Evolutionary conservation across 371 early-diverging fungal genomes (phyloP).

Genomic region (Syncephalastrum contaminatum): DNA sequence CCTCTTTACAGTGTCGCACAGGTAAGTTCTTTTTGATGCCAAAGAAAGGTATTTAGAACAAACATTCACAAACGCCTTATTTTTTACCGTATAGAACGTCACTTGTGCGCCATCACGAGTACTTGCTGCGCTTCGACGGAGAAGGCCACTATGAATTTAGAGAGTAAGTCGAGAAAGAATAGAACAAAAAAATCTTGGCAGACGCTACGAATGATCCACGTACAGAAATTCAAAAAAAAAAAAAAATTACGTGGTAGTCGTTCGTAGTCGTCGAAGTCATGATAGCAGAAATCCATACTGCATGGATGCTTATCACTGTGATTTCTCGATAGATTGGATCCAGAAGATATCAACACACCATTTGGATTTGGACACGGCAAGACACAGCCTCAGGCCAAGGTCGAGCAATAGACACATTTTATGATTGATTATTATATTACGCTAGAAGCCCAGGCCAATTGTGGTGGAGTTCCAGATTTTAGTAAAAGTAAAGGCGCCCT

Average conservation of each 20-base stretch:
- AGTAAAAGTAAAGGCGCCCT: too few relatives aligned
- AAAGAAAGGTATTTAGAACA: neutral
- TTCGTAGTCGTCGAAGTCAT: too few relatives aligned
- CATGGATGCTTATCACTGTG: too few relatives aligned
- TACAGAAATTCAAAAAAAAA: neutral
- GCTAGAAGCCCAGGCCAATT: too few relatives aligned
- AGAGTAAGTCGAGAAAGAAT: conserved; percentile 29
- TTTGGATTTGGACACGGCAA: conserved; percentile 63
- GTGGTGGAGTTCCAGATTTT: too few relatives aligned
- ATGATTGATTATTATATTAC: conserved; percentile 4
- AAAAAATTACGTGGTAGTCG: too few relatives aligned
- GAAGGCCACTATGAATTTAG: conserved; percentile 81
- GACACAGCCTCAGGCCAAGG: conserved; percentile 35
- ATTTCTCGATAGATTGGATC: conserved; percentile 41
- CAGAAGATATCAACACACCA: conserved; percentile 50
- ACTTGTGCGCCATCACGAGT: conserved; percentile 76
- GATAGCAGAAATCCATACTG: too few relatives aligned
- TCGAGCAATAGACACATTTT: conserved; percentile 18
- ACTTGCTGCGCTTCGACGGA: conserved; percentile 78
- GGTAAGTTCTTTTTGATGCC: conserved; percentile 36
- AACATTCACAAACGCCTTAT: neutral
- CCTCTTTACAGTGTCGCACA: conserved; percentile 82
- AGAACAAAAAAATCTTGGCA: too few relatives aligned
- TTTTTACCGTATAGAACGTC: conserved; percentile 30
- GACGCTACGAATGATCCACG: neutral